These are phyloP conservation scores for Camelina laxa DNA, from an alignment of 345 rosid species.

Conservation along the genomic window DNA sequence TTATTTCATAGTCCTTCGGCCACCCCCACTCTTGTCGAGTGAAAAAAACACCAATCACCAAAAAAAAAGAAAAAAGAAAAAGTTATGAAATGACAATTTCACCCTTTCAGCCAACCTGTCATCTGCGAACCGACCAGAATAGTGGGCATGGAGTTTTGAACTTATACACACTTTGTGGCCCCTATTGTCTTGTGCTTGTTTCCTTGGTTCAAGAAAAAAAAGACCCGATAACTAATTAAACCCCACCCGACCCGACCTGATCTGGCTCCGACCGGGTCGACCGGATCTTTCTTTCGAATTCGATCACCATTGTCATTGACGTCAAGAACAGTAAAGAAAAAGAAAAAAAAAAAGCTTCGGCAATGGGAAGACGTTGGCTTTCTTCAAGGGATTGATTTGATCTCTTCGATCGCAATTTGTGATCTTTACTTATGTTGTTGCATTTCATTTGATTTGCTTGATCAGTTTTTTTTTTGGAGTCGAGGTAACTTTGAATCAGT, in stretches of 20 bases:
- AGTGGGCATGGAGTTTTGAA: constrained; percentile 38
- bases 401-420: constrained; percentile 8
- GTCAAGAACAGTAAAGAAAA: constrained; percentile 17
- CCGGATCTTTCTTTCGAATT: neutral
- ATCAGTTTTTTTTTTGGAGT: neutral
- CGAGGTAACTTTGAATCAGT: neutral
- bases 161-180: constrained; percentile 32
- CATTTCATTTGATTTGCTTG: constrained; percentile 16
- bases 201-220: constrained; percentile 37
- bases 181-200: constrained; percentile 24
- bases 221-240: constrained; percentile 22
- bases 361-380: constrained; percentile 24
- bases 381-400: constrained; percentile 1
- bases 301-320: constrained; percentile 18
- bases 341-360: neutral
- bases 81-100: constrained; percentile 11
- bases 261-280: neutral
- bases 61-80: neutral
- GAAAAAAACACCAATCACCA: no score
- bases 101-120: constrained; percentile 38
- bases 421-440: neutral
- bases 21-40: no score
- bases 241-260: constrained; percentile 22
- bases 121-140: constrained; percentile 33
- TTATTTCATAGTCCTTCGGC: no score